Conservation (phyloP, 225 moss, liverwort and hornwort genomes). For the Sphagnum contortum region DNA sequence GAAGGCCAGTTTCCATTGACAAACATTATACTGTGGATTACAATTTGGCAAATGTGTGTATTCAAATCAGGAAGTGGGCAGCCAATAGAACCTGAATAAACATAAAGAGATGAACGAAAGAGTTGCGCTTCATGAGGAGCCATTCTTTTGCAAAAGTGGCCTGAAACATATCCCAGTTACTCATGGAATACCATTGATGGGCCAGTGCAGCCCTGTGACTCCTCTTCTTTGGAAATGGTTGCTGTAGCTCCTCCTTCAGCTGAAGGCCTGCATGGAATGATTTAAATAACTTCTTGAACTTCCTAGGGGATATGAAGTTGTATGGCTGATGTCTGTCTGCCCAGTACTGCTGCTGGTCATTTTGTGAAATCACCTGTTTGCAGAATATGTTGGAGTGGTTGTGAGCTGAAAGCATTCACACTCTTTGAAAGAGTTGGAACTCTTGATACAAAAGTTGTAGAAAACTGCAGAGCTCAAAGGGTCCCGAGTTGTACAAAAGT, state of each 20-base stretch:
- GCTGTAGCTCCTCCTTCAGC: constrained; percentile 31
- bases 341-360: constrained; percentile 80
- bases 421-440: no score
- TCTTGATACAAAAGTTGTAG: no score
- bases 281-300: constrained; percentile 52
- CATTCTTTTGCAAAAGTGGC: constrained; percentile 51
- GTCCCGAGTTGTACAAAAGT: no score
- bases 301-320: constrained; percentile 35
- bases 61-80: no score
- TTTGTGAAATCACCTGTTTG: constrained; percentile 53
- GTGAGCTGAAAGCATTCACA: no score
- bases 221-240: constrained; percentile 29
- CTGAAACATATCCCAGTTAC: constrained; percentile 56
- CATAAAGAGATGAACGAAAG: constrained; percentile 48
- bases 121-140: constrained; percentile 51
- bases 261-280: constrained; percentile 31
- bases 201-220: constrained; percentile 34
- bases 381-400: no score
- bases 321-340: constrained; percentile 26
- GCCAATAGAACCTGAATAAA: constrained; percentile 26
- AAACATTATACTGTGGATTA: no score
- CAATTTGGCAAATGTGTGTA: no score
- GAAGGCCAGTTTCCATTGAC: no score
- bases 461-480: no score
- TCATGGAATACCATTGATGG: constrained; percentile 39